Evolutionary conservation across 2,329 filamentous ascomycete species (phyloP).

Genomic region (Pseudogymnoascus verrucosus): DNA sequence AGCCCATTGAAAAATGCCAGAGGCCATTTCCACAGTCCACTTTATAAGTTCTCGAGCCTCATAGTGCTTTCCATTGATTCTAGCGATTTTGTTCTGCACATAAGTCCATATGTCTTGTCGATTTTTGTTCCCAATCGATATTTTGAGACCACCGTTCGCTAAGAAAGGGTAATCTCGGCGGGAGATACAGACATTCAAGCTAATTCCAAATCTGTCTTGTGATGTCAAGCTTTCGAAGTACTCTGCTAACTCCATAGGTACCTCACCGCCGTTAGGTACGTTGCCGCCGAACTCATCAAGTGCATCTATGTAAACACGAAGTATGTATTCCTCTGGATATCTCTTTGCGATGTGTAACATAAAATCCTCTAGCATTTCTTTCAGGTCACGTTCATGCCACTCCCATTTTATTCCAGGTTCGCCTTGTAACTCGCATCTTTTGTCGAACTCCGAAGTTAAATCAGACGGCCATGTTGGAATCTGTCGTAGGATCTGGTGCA

Average conservation of each 20-base stretch:
- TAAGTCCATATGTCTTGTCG: slow-evolving; percentile 25
- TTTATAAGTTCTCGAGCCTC: slow-evolving; percentile 9
- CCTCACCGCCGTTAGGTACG: background rate
- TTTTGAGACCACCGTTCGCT: slow-evolving; percentile 17
- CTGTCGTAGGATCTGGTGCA: slow-evolving; percentile 37
- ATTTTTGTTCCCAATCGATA: slow-evolving; percentile 29
- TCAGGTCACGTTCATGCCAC: background rate
- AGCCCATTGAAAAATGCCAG: slow-evolving; percentile 33
- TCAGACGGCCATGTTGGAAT: background rate
- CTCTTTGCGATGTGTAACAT: background rate
- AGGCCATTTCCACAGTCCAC: slow-evolving; percentile 22
- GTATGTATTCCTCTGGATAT: background rate
- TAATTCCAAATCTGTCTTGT: background rate
- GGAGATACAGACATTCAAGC: background rate
- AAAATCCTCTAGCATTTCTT: background rate
- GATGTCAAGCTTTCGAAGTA: background rate
- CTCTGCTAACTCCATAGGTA: background rate
- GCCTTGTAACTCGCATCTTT: background rate
- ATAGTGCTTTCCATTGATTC: no score
- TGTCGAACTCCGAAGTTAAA: background rate
- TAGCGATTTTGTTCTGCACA: slow-evolving; percentile 17
- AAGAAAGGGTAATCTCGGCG: background rate
- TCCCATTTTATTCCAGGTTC: background rate
- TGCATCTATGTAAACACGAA: slow-evolving; percentile 30
- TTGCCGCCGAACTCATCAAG: slow-evolving; percentile 28